Evolutionary conservation across 306 rosid species (phyloP).

Genomic region (Vigna nakashimae): DNA sequence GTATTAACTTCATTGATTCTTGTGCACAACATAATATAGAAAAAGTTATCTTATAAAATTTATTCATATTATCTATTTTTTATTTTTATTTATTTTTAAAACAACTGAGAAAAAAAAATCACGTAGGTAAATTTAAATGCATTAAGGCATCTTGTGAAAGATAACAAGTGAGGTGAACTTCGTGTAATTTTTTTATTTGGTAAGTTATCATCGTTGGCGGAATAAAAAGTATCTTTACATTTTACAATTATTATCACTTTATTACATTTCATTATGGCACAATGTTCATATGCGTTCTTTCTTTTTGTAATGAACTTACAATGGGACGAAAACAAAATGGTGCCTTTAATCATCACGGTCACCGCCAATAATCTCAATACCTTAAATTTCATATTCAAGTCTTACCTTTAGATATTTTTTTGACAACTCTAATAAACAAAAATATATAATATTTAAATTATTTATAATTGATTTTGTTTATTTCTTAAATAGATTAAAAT

Average conservation of each 20-base stretch:
- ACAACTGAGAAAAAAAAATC: too few species aligned
- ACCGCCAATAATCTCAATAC: neutral
- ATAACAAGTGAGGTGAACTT: neutral
- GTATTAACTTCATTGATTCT: too few species aligned
- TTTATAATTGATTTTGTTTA: too few species aligned
- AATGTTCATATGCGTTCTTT: neutral
- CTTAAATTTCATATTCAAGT: neutral
- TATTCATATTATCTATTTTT: too few species aligned
- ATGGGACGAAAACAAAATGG: slow-evolving; percentile 7
- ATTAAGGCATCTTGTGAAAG: neutral
- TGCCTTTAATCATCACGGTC: neutral
- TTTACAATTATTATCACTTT: slow-evolving; percentile 16
- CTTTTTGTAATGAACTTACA: neutral
- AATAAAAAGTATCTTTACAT: neutral
- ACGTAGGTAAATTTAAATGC: too few species aligned
- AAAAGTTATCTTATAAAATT: too few species aligned
- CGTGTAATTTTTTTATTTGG: neutral
- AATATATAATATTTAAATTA: too few species aligned
- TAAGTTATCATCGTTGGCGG: neutral
- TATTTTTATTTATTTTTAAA: too few species aligned
- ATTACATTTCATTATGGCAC: slow-evolving; percentile 3
- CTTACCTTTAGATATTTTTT: too few species aligned
- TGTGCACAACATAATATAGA: too few species aligned
- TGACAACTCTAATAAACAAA: too few species aligned
- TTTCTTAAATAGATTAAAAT: too few species aligned